Percentiles rank a stretch among this genome's conserved stretches.
phyloP scores from a whole-genome alignment of 2,329 filamentous ascomycete species.

The Phialophora verrucosa region DNA sequence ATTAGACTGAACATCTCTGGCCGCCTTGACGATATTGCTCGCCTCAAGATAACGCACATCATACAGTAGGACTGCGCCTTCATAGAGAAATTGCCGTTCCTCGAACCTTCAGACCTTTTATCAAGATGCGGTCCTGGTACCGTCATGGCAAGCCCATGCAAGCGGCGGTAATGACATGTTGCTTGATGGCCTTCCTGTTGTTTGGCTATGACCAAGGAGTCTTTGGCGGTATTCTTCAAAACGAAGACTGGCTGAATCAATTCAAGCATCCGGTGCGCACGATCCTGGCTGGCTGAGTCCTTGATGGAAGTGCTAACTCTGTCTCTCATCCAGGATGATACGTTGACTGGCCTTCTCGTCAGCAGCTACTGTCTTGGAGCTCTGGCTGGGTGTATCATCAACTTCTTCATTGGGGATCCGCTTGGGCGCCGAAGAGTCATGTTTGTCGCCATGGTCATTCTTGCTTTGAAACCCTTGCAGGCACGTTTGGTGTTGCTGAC shows the following conservation, averaged over 20 bases:
- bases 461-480: conserved; percentile 24
- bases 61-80: too few relatives aligned
- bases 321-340: conserved; percentile 27
- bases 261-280: conserved; percentile 27
- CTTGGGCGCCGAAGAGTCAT: conserved; percentile 45
- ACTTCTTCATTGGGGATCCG: conserved; percentile 44
- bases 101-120: too few relatives aligned
- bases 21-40: too few relatives aligned
- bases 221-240: conserved; percentile 44
- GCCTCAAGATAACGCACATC: too few relatives aligned
- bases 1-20: too few relatives aligned
- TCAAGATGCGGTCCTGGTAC: too few relatives aligned
- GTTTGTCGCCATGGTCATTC: conserved; percentile 46
- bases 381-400: conserved; percentile 43
- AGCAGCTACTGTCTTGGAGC: conserved; percentile 39
- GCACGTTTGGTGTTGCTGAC: not conserved
- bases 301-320: not conserved
- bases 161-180: too few relatives aligned
- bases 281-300: not conserved
- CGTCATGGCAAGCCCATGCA: too few relatives aligned
- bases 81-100: too few relatives aligned
- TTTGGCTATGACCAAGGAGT: conserved; percentile 49
- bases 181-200: too few relatives aligned
- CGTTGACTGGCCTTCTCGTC: conserved; percentile 39
- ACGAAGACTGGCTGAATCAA: conserved; percentile 43